Base-by-base conservation (phyloP, 208 protist genomes). In the Trypanosoma boissoni region DNA sequence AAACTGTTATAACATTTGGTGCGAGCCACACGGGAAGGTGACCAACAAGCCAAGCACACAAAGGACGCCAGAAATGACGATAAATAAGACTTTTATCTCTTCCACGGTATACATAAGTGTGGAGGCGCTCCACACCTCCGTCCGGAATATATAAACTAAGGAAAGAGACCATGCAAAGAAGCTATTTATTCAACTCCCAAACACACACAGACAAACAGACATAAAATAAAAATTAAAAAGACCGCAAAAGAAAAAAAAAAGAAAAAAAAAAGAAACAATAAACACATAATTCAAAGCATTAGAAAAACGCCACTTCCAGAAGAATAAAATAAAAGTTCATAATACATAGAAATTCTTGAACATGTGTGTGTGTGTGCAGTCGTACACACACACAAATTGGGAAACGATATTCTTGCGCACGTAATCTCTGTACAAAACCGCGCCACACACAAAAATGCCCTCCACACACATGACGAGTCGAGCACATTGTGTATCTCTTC, bases 1-100 rank as follows among this genome's bases (percentile, higher is more conserved):
- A 44, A 20, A 97, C 54, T 3, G 87, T 97, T 46, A 97, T 96
- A 0, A 82, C 68, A 66, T 95, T 95, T 9, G 91, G 74, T 8
- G 86, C 71, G 9, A 94, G 61, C 85, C 84, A 95, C 20, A 76
- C 67, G 3, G 88, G 91, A 0, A 95, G 66, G 36, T 67, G 58
- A 0, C 61, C 24, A 10, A 91, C 85, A 2, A 74, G 49, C 6
- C 27, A 8, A 1, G 43, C 48, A 61, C 77, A 90, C 0, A 91
- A 62, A 2, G 85, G 80, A 2, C 72, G 46, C 76, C 83, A 91
- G 46, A 95, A 48, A 71, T 90, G 72, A 32, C 74, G 72, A 59
- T 88, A 95, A 9, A 92, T n/a, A 56, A 91, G 78, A 56, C 83
- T 91, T 26, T 56, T 57, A 68, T 92, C 88, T 31, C 78, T 59